A percentile compares a stretch with the other conserved stretches of the same genome.
phyloP scores from a whole-genome alignment of 2,329 filamentous ascomycete species.

The Phoma sp. region DNA sequence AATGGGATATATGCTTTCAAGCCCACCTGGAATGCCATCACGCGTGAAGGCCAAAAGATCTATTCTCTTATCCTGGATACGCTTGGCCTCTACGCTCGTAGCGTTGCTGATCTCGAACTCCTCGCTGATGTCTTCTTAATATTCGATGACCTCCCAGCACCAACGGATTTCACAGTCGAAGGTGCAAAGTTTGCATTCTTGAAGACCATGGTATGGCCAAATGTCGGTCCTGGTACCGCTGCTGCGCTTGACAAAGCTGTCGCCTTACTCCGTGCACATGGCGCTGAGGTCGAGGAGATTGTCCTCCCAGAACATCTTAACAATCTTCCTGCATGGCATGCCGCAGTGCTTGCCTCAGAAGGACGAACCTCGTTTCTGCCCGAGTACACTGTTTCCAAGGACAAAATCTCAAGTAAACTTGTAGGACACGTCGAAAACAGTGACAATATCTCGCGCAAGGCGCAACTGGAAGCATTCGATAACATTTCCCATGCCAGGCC shows the following conservation, averaged over 20 bases:
- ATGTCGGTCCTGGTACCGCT: constrained; percentile 45
- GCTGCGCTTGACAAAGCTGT: constrained; percentile 47
- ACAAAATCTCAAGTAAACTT: constrained; percentile 57
- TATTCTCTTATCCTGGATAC: constrained; percentile 69
- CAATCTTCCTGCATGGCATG: constrained; percentile 61
- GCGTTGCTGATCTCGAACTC: constrained; percentile 65
- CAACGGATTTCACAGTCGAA: constrained; percentile 47
- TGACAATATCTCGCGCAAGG: constrained; percentile 52
- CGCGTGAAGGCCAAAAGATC: constrained; percentile 67
- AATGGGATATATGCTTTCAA: constrained; percentile 72
- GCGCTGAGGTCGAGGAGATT: constrained; percentile 65
- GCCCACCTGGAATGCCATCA: constrained; percentile 70
- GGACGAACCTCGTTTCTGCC: constrained; percentile 62
- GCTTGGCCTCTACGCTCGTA: constrained; percentile 66
- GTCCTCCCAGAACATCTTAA: constrained; percentile 60
- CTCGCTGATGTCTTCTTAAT: constrained; percentile 64
- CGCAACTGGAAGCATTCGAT: constrained; percentile 64
- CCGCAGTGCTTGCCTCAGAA: constrained; percentile 59
- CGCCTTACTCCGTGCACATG: constrained; percentile 51
- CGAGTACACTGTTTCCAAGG: constrained; percentile 60
- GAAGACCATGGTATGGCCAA: constrained; percentile 60
- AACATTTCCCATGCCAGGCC: constrained; percentile 62
- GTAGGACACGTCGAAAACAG: constrained; percentile 61
- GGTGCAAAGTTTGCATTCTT: constrained; percentile 63
- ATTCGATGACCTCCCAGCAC: constrained; percentile 56